Percentiles rank a stretch among this genome's conserved stretches.
These are phyloP conservation scores for Penicillium canariense DNA, from an alignment of 495 filamentous ascomycete genomes.

Conservation along the genomic window DNA sequence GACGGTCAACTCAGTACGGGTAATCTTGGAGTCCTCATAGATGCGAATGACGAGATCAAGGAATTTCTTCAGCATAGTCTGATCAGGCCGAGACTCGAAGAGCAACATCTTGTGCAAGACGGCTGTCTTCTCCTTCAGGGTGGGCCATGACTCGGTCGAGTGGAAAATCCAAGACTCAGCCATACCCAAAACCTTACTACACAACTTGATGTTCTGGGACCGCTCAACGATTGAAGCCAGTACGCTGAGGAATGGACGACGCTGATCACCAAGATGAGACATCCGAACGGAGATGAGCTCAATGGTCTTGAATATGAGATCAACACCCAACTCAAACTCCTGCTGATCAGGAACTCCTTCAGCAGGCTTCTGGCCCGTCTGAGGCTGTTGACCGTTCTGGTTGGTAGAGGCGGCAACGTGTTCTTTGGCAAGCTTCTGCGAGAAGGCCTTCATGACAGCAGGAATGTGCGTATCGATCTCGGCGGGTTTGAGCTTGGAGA, in stretches of 20 bases:
- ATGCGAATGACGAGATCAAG: conserved; percentile 94
- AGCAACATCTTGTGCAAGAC: conserved; percentile 96
- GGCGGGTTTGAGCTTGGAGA: conserved; percentile 77
- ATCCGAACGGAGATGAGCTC: conserved; percentile 88
- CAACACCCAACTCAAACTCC: conserved; percentile 80
- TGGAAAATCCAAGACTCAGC: conserved; percentile 96
- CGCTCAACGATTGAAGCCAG: conserved; percentile 93
- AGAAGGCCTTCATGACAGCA: conserved; percentile 88
- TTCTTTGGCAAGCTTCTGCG: conserved; percentile 88
- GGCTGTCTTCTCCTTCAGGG: conserved; percentile 95
- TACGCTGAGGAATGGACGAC: conserved; percentile 90
- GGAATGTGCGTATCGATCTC: conserved; percentile 87
- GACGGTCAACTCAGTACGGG: conserved; percentile 91
- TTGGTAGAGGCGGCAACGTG: conserved; percentile 75
- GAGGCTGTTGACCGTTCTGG: conserved; percentile 35
- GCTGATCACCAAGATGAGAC: conserved; percentile 87
- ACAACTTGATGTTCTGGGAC: conserved; percentile 78
- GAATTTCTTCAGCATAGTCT: conserved; percentile 83
- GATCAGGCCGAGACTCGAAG: conserved; percentile 81
- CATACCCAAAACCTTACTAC: conserved; percentile 87
- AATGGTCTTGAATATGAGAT: conserved; percentile 88
- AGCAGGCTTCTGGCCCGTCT: conserved; percentile 43
- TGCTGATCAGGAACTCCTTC: conserved; percentile 65
- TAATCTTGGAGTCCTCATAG: conserved; percentile 94
- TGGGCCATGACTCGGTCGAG: conserved; percentile 88